Evolutionary conservation across 2,329 filamentous ascomycete genomes (phyloP).

Genomic region (Xylaria sp.): DNA sequence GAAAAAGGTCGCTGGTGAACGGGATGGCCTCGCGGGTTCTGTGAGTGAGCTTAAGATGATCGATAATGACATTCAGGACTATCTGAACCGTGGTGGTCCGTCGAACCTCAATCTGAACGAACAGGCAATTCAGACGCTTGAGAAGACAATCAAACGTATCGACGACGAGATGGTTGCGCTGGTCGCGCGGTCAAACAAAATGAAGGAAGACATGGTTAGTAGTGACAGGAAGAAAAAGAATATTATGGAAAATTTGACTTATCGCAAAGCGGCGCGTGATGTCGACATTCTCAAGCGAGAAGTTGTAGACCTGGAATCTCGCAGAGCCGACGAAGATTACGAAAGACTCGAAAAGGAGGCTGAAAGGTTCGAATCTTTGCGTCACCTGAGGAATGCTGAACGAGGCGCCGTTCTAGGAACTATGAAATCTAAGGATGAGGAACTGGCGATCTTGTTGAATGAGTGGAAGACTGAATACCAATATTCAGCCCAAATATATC

Average conservation of each 20-base stretch:
- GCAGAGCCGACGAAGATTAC: constrained; percentile 86
- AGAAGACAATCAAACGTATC: constrained; percentile 71
- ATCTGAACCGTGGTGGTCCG: constrained; percentile 79
- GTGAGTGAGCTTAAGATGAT: constrained; percentile 81
- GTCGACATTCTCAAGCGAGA: constrained; percentile 75
- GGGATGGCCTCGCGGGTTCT: constrained; percentile 77
- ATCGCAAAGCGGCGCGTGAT: constrained; percentile 77
- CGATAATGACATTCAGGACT: constrained; percentile 81
- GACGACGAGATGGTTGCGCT: constrained; percentile 76
- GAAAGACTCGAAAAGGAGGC: constrained; percentile 78
- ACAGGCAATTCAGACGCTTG: constrained; percentile 74
- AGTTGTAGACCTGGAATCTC: constrained; percentile 78
- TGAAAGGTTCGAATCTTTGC: constrained; percentile 71
- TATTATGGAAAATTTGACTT: constrained; percentile 88
- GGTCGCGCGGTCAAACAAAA: constrained; percentile 77
- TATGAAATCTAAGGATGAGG: constrained; percentile 86
- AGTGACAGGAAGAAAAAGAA: constrained; percentile 86
- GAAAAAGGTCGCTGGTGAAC: constrained; percentile 75
- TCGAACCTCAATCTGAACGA: constrained; percentile 76
- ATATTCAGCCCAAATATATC: constrained; percentile 81
- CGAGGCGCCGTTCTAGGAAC: constrained; percentile 79
- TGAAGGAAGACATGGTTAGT: constrained; percentile 81
- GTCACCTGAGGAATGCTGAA: constrained; percentile 77
- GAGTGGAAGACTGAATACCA: constrained; percentile 92
- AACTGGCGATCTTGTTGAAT: constrained; percentile 75